Evolutionary conservation across 805 yeast species (phyloP), one percentile per base, ranked within the genome.

Genomic region (Candida namnaoensis): DNA sequence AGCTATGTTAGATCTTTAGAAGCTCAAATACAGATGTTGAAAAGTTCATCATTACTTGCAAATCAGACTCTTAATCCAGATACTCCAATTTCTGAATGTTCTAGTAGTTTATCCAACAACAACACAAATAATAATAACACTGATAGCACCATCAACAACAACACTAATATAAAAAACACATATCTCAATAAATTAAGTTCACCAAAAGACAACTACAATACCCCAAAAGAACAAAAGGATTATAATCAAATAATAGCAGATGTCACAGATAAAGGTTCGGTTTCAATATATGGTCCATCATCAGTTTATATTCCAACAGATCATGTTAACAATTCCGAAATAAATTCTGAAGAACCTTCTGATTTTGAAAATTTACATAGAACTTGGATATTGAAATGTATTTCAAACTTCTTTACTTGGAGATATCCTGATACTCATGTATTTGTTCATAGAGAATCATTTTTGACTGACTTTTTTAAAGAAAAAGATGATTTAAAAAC

Each of bases 391-490:
- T 61, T 61, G 12, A 50, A 55, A 37, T 50, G 62, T 12, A 45
- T 62, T n/a, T 59, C 64, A 4, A 58, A 60, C 41, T 53, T 79
- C 54, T 79, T 78, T 54, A 69, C 68, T n/a, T 78, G 82, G 80
- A 72, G 75, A 45, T 79, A 79, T 47, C 84, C 84, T 4, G 84
- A 78, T 46, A 70, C 75, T 47, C 75, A 76, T 50, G 69, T 75
- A 62, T 79, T 77, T 49, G 68, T 79, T 14, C 79, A 74, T 51
- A 61, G 85, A 44, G 86, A 79, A 47, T 75, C 80, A 13, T 78
- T 79, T 50, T 57, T 79, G 27, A 65, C 66, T 40, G 84, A 80
- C 41, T 78, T 78, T 53, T 78, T 77, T 54, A 68, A 74, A 50
- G 80, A 80, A 28, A 69, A 69, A 19, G 64, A 68, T 15, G 64